Base-by-base conservation (phyloP, 2,329 filamentous ascomycete genomes). In the Cyphellophora attinorum region DNA sequence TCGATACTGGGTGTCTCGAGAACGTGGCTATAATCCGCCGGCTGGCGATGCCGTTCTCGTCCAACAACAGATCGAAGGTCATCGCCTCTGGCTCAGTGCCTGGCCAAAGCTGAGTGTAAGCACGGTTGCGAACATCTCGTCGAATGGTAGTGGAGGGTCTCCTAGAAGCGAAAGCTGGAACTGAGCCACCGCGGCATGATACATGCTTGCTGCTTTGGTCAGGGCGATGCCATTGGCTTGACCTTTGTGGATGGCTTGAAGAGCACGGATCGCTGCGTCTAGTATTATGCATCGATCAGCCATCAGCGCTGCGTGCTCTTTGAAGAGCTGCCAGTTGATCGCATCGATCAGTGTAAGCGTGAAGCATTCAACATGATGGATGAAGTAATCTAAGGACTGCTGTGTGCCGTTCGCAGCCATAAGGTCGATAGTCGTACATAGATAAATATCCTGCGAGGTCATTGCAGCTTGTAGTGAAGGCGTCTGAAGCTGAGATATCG, bases 391-490 rank as follows among this genome's bases (percentile, higher is more conserved):
- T 17, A 40, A 40, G 11, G 38, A 29, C 5, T 29, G 29, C 10
- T 33, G 28, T n/a, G 16, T 19, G 16, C 35, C 27, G 19, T 19
- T 23, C n/a, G 28, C 33, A 17, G 19, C 38, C 10, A 40, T 21
- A 19, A 19, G 25, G 21, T 40, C 38, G n/a, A 40, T 29, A 16
- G 34, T 37, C 5, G 38, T 40, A 31, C 38, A 27, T 16, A 37
- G 28, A 27, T 40, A 40, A 11, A 40, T 40, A 19, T 37, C 33
- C 16, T 37, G 33, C n/a, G 38, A 40, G n/a, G 34, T 37, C 19
- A 29, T 33, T n/a, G 12, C 15, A 33, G 21, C 32, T 35, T 11
- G 33, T 19, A 30, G 12, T 11, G 28, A 12, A 16, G 28, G 28
- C 6, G 14, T 18, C 37, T 15, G 12, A 25, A 14, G 27, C 29